Evolutionary conservation across 768 basidiomycete genomes (phyloP), one percentile per base, ranked within the genome.

Genomic region (Austroboletus eburneus): DNA sequence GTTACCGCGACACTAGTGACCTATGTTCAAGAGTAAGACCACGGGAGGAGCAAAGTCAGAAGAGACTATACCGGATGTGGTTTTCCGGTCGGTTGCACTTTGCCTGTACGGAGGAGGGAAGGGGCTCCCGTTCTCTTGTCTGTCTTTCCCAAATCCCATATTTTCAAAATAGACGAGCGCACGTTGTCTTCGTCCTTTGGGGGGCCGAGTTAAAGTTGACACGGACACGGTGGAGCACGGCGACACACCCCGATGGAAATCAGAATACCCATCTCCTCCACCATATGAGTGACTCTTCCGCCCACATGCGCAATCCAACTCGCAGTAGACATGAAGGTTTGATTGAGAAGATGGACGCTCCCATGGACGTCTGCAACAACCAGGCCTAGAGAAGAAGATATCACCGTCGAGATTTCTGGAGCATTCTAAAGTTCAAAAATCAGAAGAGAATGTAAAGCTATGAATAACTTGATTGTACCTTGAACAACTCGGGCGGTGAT

Each of bases 321-420:
- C 29, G 72, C 72, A 9, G 72, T 62, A 1, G 82, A 73, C 57
- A 87, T 84, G 59, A 92, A 91, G 23, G 85, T 79, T 29, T 78
- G 72, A 64, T 84, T 81, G 25, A 93, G 75, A 9, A 87, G 66
- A 62, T 91, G 89, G 9, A 93, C 69, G 50, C 80, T 85, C 10
- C 91, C 91, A 64, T 92, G 86, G 22, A 90, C 83, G 63, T 93
- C 91, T 13, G 91, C 91, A 24, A 90, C 79, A 10, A 92, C 69
- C 1, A 88, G 67, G 5, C 88, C 87, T 42, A 71, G 70, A 14
- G 80, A 78, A 0, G 87, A 85, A 0, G 79, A 73, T 0, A 77
- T 64, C 23, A 87, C 71, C 1, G 80, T 76, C 0, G 91, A 87
- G 42, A 93, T 83, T 72, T 91, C 90, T 41, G 77, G 69, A 1